Base-by-base conservation (phyloP, 306 rosid species). In the Lithocarpus polystachyus region DNA sequence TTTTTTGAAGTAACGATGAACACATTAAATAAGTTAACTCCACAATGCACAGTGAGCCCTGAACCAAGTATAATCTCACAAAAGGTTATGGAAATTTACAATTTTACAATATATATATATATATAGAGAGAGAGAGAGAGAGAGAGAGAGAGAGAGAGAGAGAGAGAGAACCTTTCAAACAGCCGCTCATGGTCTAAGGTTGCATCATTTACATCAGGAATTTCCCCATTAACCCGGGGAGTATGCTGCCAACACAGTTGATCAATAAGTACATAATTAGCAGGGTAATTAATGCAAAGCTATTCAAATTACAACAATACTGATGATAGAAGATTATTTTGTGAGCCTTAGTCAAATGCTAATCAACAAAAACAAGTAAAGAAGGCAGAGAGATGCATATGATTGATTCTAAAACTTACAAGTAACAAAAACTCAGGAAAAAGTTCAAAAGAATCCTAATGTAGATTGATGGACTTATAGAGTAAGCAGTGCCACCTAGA, bases 171-270 rank as follows among this genome's bases (percentile, higher is more conserved):
- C 99, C 99, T 96, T 86, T 81, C 94, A 17, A 86, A 91, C 23
- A 93, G 91, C 76, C 93, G 93, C 82, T 71, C 89, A 19, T 96
- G 99, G 85, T 96, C 98, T 77, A 84, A 84, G 86, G 97, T 91
- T 29, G 99, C 99, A 28, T 96, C 94, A 82, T 88, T 96, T 75
- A 91, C 91, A 56, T 96, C 94, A 72, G 99, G 99, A 86, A 96
- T 91, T 83, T 96, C 96, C 76, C 99, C 98, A 83, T 93, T 96
- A 78, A 96, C 56, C 54, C 96, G 94, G 19, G 98, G 99, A 73
- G 97, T 83, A 84, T 91, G 99, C 99, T 96, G 97, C 85, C 85
- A 91, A 84, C 80, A 86, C 24, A 29, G 68, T 54, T 70, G 79
- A 65, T 60, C 61, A 82, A 78, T 88, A 68, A 89, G 81, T 75